phyloP scores from a whole-genome alignment of 306 rosid genomes.

The Geum urbanum region DNA sequence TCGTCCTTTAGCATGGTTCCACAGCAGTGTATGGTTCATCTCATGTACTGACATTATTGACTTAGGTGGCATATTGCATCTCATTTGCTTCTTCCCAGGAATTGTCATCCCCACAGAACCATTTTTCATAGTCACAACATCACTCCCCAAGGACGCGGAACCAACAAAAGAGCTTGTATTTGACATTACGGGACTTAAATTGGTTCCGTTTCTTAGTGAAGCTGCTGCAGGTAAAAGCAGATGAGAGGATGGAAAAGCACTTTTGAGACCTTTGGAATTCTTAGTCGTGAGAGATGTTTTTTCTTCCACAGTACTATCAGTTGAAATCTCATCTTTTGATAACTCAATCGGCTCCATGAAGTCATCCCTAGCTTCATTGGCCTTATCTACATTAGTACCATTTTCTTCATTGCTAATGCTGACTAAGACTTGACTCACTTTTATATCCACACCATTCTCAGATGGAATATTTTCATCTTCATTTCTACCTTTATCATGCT shows the following conservation, averaged over 20 bases:
- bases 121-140: slow-evolving; percentile 21
- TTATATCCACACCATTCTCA: slow-evolving; percentile 26
- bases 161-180: slow-evolving; percentile 26
- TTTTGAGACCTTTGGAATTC: slow-evolving; percentile 29
- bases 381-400: slow-evolving; percentile 24
- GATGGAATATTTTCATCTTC: slow-evolving; percentile 21
- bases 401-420: slow-evolving; percentile 26
- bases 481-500: slow-evolving; percentile 13
- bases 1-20: slow-evolving; percentile 55
- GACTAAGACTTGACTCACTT: slow-evolving; percentile 23
- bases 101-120: slow-evolving; percentile 17
- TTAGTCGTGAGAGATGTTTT: slow-evolving; percentile 17
- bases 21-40: slow-evolving; percentile 57
- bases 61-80: slow-evolving; percentile 71
- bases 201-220: slow-evolving; percentile 26
- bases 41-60: slow-evolving; percentile 60
- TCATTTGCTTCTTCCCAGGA: slow-evolving; percentile 49
- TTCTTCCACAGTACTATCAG: slow-evolving; percentile 25
- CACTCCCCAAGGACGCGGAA: slow-evolving; percentile 30
- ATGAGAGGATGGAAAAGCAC: slow-evolving; percentile 17
- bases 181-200: slow-evolving; percentile 19
- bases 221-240: slow-evolving; percentile 16
- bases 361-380: slow-evolving; percentile 27
- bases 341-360: slow-evolving; percentile 35
- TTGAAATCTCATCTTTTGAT: slow-evolving; percentile 27